Percentiles rank a stretch among this genome's conserved stretches.
Evolutionary conservation across 257 asterid species (phyloP).

Genomic region (Ophiorrhiza pumila): DNA sequence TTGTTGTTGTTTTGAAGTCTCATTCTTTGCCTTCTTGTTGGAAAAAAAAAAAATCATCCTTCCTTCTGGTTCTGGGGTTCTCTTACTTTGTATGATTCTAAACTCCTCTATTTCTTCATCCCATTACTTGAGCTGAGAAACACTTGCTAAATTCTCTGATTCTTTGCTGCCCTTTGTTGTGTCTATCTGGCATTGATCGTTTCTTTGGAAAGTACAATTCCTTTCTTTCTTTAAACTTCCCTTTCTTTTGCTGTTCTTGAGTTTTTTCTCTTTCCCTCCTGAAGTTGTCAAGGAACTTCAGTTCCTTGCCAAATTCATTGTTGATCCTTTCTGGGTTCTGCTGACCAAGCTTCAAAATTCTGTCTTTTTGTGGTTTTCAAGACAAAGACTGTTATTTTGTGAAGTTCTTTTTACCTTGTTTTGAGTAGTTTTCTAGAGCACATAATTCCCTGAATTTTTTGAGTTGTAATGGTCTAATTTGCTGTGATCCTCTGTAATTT

Average conservation of each 20-base stretch:
- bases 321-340: slow-evolving; percentile 33
- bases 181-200: slow-evolving; percentile 44
- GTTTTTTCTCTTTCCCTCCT: slow-evolving; percentile 21
- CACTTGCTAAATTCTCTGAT: slow-evolving; percentile 30
- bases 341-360: slow-evolving; percentile 36
- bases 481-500: slow-evolving; percentile 2
- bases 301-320: slow-evolving; percentile 22
- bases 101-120: slow-evolving; percentile 27
- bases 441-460: slow-evolving; percentile 4
- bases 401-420: background rate
- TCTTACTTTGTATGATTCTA: slow-evolving; percentile 40
- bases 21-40: slow-evolving; percentile 42
- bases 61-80: slow-evolving; percentile 16
- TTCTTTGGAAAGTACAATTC: slow-evolving; percentile 34
- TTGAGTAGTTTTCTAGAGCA: background rate
- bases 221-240: slow-evolving; percentile 29
- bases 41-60: slow-evolving; percentile 1
- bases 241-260: slow-evolving; percentile 20
- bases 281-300: slow-evolving; percentile 19
- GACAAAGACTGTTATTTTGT: slow-evolving; percentile 18
- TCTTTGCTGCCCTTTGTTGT: slow-evolving; percentile 25
- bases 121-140: slow-evolving; percentile 40
- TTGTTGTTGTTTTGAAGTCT: slow-evolving; percentile 3
- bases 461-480: slow-evolving; percentile 23
- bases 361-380: slow-evolving; percentile 24